Evolutionary conservation across 768 basidiomycete species (phyloP), one percentile per base, ranked within the genome.

Genomic region (Exsudoporus frostii): DNA sequence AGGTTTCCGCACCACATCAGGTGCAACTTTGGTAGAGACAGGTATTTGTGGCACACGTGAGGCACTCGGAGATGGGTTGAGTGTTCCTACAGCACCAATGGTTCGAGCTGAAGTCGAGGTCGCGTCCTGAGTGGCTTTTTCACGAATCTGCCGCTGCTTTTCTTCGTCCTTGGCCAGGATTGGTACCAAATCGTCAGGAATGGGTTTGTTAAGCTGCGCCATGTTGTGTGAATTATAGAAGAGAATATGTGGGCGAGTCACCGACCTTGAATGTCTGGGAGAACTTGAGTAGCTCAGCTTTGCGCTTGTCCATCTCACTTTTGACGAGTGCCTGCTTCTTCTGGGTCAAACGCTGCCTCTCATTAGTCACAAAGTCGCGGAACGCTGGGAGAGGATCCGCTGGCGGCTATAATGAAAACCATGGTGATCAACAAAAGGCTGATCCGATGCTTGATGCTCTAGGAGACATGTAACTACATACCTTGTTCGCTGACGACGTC

Each of bases 121-220:
- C 3, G 90, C 88, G 56, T 92, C 90, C 45, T 78, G 74, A 40
- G 69, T 73, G 17, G 89, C 81, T 69, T 88, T 94, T 70, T 90
- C 90, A 53, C 79, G 79, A 68, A 97, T 95, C 45, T 75, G 79
- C 55, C 83, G 82, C 64, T 95, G 92, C 73, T 91, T 96, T 48
- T 88, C 88, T 69, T 92, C 91, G 64, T 96, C 92, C 73, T 97
- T 98, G 38, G 96, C 88, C 22, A 98, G 74, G 64, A 98, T 94
- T 4, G 89, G 81, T 17, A 98, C 88, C 47, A 98, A 81, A 65
- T 98, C 96, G 27, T 92, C 90, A 14, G 96, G 95, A 58, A 98
- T 94, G 17, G 92, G 92, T 67, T 93, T 89, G 68, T 95, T 96
- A 45, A 96, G 82, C 92, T 95, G 59, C 13, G 45, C 33, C 24